phyloP scores from a whole-genome alignment of 805 yeast species.

The Sugiyamaella qingdaonensis region DNA sequence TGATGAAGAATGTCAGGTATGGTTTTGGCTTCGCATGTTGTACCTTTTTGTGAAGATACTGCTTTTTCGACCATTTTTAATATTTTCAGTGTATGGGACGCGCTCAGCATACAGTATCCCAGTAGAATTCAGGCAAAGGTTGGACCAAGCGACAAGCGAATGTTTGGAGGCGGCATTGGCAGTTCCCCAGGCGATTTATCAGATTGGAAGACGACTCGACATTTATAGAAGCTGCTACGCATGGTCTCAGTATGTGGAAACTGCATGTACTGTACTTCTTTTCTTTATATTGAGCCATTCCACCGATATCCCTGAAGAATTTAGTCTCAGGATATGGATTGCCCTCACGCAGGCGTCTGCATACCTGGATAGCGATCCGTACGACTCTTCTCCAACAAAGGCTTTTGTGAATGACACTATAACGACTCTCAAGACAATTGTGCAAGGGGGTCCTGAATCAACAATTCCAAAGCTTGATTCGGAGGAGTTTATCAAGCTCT shows the following conservation, averaged over 20 bases:
- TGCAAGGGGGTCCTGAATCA: neutral
- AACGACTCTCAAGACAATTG: neutral
- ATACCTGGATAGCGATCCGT: conserved; percentile 11
- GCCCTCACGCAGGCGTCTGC: conserved; percentile 10
- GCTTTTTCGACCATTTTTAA: conserved; percentile 12
- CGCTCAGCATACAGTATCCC: neutral
- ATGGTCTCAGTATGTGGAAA: conserved; percentile 11
- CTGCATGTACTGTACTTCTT: conserved; percentile 8
- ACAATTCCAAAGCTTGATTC: neutral
- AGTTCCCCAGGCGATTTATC: conserved; percentile 10
- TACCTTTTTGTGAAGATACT: conserved; percentile 9
- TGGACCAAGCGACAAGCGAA: neutral
- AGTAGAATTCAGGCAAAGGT: neutral
- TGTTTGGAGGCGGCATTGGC: conserved; percentile 10
- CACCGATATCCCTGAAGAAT: conserved; percentile 5
- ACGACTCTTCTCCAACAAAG: neutral
- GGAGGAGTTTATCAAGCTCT: neutral
- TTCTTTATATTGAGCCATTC: conserved; percentile 9
- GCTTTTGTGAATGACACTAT: conserved; percentile 2
- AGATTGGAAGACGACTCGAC: conserved; percentile 10
- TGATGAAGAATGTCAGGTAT: conserved; percentile 11
- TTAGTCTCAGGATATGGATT: conserved; percentile 13
- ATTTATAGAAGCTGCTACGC: conserved; percentile 2
- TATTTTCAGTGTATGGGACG: conserved; percentile 9
- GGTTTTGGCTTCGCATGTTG: conserved; percentile 13